Conservation (phyloP, 1,284 basidiomycete genomes). For the Ustilago loliicola region DNA sequence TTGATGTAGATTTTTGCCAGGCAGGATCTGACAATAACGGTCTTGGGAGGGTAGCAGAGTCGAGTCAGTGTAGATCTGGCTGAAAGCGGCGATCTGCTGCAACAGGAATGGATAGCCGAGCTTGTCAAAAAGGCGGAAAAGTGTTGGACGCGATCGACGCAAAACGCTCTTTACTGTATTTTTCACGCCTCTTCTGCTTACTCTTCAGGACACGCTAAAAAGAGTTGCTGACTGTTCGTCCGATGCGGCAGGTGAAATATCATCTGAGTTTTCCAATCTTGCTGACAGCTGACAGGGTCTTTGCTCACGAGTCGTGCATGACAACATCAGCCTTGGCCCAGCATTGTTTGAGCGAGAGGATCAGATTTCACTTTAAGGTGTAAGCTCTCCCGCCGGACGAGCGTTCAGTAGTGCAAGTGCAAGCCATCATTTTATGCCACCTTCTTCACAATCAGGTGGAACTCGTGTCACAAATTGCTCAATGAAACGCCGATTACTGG, state of each 20-base stretch:
- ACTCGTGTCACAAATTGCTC: too few species aligned
- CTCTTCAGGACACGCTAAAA: too few species aligned
- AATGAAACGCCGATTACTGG: too few species aligned
- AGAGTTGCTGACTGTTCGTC: background rate
- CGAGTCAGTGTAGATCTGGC: too few species aligned
- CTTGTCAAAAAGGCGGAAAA: background rate
- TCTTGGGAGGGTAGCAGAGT: too few species aligned
- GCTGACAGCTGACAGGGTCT: constrained; percentile 3
- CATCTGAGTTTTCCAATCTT: background rate
- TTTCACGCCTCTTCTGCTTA: background rate
- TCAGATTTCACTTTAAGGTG: too few species aligned
- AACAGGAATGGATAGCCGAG: constrained; percentile 1
- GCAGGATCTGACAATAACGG: too few species aligned
- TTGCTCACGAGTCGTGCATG: background rate
- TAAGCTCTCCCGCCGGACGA: background rate
- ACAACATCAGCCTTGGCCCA: background rate
- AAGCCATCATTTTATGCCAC: background rate
- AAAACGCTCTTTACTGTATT: too few species aligned
- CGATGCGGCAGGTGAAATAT: background rate
- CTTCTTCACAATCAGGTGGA: too few species aligned
- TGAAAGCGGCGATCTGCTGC: background rate
- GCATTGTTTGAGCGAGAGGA: too few species aligned
- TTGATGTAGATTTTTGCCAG: too few species aligned
- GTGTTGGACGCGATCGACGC: too few species aligned
- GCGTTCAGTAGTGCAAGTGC: background rate